These are phyloP conservation scores for Haematococcus lacustris DNA, from an alignment of 139 green algal genomes.

Conservation along the genomic window DNA sequence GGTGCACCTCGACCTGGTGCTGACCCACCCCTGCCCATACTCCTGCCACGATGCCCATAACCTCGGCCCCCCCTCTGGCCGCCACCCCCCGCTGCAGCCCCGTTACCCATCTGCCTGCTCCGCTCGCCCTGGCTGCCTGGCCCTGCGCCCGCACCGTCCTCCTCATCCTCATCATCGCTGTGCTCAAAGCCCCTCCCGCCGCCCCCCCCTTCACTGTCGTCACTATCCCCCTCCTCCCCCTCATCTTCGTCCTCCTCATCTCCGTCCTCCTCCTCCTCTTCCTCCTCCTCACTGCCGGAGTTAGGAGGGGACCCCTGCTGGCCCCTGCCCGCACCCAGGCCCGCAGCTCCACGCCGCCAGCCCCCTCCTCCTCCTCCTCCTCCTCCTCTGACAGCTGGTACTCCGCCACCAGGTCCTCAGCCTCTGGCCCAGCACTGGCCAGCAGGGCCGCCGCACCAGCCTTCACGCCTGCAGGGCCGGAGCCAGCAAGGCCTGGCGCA, in stretches of 20 bases:
- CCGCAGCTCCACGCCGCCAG: neutral
- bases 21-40: too few relatives aligned
- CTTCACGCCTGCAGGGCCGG: neutral
- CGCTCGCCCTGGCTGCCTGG: neutral
- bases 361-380: conserved; percentile 13
- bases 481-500: neutral
- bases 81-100: too few relatives aligned
- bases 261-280: neutral
- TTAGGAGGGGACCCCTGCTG: neutral
- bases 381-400: conserved; percentile 47
- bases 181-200: neutral
- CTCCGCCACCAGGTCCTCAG: conserved; percentile 20
- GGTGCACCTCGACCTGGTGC: too few relatives aligned
- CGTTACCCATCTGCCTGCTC: too few relatives aligned
- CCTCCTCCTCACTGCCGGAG: conserved; percentile 5
- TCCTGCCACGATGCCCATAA: too few relatives aligned
- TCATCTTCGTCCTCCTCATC: conserved; percentile 3
- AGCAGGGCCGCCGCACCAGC: neutral
- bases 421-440: neutral
- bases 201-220: conserved; percentile 4
- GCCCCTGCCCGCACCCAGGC: neutral
- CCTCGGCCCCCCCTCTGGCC: too few relatives aligned
- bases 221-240: conserved; percentile 5
- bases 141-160: neutral
- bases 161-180: neutral